Evolutionary conservation across 768 basidiomycete genomes (phyloP), one percentile per base, ranked within the genome.

Genomic region (Amanita molliuscula): DNA sequence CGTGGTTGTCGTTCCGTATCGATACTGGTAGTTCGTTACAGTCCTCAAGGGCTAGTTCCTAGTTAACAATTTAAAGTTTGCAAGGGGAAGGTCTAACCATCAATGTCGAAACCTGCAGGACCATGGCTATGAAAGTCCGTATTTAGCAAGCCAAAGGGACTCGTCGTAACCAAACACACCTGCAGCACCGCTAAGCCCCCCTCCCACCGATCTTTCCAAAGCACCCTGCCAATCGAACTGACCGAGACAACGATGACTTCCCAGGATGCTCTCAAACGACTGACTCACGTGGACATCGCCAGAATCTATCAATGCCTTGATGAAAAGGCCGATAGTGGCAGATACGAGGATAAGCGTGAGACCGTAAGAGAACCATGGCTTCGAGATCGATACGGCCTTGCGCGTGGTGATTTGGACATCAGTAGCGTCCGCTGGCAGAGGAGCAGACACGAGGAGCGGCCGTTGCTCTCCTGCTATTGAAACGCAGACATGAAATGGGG

Each of bases 21-120:
- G 79, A 63, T 93, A 92, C 67, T 93, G 91, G 61, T 88, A 96
- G 71, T 97, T 98, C 95, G 97, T 97, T 49, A 94, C 76, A 1
- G 94, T 96, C 15, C 91, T 79, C n/a, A 95, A 65, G 5, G 91
- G 92, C 85, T 85, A 47, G 15, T 31, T 31, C 40, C 18, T 26
- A 15, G 29, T 25, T 11, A 52, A 35, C 53, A 34, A 35, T 15
- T 45, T 18, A 4, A 40, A 47, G 20, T n/a, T 1, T 9, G n/a
- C n/a, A 36, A 36, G 35, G 6, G 2, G 3, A 44, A 20, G 38
- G 40, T 50, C 44, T 28, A 40, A 72, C 76, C 92, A 96, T 96
- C 52, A 95, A 75, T 1, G 82, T 79, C 45, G 96, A 63, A 15
- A 98, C 95, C 62, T 97, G 95, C 4, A 97, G 70, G 3, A 97